Evolutionary conservation across 352 stramenopile species (phyloP), one percentile per base, ranked within the genome.

Genomic region (Aphanomyces stellatus): DNA sequence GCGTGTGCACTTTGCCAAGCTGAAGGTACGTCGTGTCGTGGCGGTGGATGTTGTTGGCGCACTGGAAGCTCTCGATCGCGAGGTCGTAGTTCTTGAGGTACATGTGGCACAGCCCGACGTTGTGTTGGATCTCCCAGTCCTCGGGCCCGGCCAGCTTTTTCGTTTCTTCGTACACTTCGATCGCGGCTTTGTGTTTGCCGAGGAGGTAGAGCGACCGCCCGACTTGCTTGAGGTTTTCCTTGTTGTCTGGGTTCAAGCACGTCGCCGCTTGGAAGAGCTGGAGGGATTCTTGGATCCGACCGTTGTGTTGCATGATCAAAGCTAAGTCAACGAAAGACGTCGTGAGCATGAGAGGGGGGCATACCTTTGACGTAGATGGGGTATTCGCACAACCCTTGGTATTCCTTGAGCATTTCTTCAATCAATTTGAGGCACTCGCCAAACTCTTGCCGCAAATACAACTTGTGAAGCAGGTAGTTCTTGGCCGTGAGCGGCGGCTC

Each of bases 91-190:
- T 79, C 74, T 97, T 96, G 10, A 97, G 69, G 67, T 95, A 96
- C 75, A 95, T 88, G 74, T 92, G 83, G 73, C 91, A 97, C 5
- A 97, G 75, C 2, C 91, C 91, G 49, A 96, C 94, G 71, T 90
- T 96, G 69, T 96, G 85, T 64, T 89, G 93, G 61, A 98, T 91
- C 71, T 97, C 88, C 90, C 92, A 97, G 77, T 97, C 91, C 53
- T 97, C 90, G 28, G 77, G 64, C 19, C 77, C 78, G 0, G 78
- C 73, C 74, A 90, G 82, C 46, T 88, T 86, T 53, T 94, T 65
- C 60, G 93, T 92, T 75, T 96, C 87, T 55, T 96, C 84, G 71
- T 95, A 97, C 48, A 96, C 88, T 69, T 95, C 91, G 65, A 97
- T 87, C 17, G 91, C 90, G 4, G 83, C 83, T 24, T 85, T 93